A percentile compares a stretch with the other conserved stretches of the same genome.
These are phyloP conservation scores for Starmera caribaea DNA, from an alignment of 805 yeast genomes.

Conservation along the genomic window DNA sequence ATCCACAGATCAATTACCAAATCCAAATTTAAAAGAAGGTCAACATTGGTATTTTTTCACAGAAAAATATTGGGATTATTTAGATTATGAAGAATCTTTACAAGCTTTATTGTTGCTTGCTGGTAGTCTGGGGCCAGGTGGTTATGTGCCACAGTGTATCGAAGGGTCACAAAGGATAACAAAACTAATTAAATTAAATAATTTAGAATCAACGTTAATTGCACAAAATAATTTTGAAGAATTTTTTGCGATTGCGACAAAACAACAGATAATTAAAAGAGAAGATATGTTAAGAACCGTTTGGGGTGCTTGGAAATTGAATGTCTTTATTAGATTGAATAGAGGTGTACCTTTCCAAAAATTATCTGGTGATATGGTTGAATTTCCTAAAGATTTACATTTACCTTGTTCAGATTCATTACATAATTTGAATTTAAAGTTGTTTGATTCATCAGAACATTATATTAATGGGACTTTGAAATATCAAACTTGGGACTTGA, in stretches of 20 bases:
- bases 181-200: conserved; percentile 10
- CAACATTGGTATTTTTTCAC: conserved; percentile 28
- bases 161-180: conserved; percentile 19
- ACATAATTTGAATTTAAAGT: conserved; percentile 11
- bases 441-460: conserved; percentile 11
- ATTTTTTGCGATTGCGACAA: conserved; percentile 18
- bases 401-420: conserved; percentile 21
- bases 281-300: conserved; percentile 24
- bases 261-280: conserved; percentile 23
- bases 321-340: conserved; percentile 23
- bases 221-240: conserved; percentile 17
- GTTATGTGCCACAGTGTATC: conserved; percentile 17
- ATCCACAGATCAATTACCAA: conserved; percentile 17
- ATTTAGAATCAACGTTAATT: conserved; percentile 6
- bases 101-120: conserved; percentile 19
- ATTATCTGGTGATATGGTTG: conserved; percentile 11
- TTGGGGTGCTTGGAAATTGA: conserved; percentile 30
- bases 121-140: conserved; percentile 22
- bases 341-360: conserved; percentile 26
- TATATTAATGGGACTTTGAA: conserved; percentile 5
- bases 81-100: conserved; percentile 19
- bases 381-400: conserved; percentile 23
- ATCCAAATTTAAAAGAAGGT: conserved; percentile 19
- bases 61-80: conserved; percentile 22
- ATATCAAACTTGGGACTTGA: conserved; percentile 10